phyloP scores from a whole-genome alignment of 441 rosid species.

The Pelargonium fulgidum region DNA sequence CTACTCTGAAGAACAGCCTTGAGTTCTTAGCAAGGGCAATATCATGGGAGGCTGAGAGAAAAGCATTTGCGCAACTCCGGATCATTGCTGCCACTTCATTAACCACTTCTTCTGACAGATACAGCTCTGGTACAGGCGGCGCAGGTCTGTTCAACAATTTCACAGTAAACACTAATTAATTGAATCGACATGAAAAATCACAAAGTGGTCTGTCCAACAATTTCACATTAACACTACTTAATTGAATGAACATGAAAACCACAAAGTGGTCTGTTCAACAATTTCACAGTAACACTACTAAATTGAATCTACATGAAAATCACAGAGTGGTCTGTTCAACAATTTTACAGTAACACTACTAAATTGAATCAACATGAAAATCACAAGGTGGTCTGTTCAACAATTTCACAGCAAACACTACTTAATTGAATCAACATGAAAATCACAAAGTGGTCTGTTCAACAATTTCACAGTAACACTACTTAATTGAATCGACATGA shows the following conservation, averaged over 20 bases:
- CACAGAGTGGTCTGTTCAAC: no score
- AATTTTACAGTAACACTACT: no score
- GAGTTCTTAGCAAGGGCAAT: conserved; percentile 74
- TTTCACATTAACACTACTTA: no score
- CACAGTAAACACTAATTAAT: no score
- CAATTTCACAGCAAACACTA: no score
- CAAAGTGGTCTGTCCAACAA: conserved; percentile 41
- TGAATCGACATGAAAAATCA: neutral
- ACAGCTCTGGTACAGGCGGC: conserved; percentile 71
- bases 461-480: no score
- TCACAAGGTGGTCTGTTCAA: conserved; percentile 40
- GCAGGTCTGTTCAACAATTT: conserved; percentile 50
- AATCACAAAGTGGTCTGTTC: no score
- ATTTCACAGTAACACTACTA: no score
- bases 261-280: no score
- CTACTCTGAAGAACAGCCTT: conserved; percentile 49
- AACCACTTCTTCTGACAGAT: conserved; percentile 58
- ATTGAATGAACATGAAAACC: neutral
- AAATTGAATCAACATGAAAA: neutral
- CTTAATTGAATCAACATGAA: neutral
- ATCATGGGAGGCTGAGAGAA: conserved; percentile 57
- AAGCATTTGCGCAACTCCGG: conserved; percentile 40
- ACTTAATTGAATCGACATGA: no score
- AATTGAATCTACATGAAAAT: no score
- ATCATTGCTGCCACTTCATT: conserved; percentile 39